These are phyloP conservation scores for Eimeria tenella DNA, from an alignment of 169 alveolate species.

Conservation along the genomic window DNA sequence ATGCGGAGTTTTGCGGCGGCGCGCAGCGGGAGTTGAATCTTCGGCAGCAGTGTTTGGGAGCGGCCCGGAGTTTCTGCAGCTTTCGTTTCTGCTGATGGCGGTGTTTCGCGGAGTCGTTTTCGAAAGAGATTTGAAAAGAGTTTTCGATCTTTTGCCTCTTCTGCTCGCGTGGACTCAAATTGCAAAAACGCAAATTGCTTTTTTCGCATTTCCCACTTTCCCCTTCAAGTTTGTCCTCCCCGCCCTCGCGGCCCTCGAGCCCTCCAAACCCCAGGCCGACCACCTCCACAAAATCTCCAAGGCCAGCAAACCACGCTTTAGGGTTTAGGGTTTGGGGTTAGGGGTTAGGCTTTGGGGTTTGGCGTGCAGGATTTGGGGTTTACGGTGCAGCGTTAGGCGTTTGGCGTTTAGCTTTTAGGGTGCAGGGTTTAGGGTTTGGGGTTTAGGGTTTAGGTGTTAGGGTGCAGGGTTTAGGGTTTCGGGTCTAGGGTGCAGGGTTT, in stretches of 20 bases:
- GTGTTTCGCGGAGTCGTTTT: neutral
- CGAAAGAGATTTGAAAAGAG: neutral
- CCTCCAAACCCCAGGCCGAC: neutral
- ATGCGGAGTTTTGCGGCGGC: too few species aligned
- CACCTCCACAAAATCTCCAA: neutral
- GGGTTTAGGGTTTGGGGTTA: constrained; percentile 33
- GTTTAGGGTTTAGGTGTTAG: neutral
- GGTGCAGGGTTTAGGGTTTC: too few species aligned
- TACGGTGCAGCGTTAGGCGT: neutral
- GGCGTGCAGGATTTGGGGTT: neutral
- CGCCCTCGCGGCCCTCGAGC: neutral
- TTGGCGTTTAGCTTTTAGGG: constrained; percentile 8
- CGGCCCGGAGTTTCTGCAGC: constrained; percentile 62
- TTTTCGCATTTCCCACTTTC: constrained; percentile 4
- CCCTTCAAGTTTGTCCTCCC: neutral
- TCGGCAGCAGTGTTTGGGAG: constrained; percentile 30
- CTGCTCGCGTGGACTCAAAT: constrained; percentile 26
- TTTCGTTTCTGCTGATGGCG: constrained; percentile 49
- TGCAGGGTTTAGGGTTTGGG: neutral
- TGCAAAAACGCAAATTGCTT: constrained; percentile 12
- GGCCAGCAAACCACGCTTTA: neutral
- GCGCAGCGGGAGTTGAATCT: neutral
- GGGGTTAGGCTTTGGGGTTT: constrained; percentile 6
- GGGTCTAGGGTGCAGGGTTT: neutral
- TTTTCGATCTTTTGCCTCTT: constrained; percentile 19